Base-by-base conservation (phyloP, 2,329 filamentous ascomycete genomes). In the Fusarium continuum region DNA sequence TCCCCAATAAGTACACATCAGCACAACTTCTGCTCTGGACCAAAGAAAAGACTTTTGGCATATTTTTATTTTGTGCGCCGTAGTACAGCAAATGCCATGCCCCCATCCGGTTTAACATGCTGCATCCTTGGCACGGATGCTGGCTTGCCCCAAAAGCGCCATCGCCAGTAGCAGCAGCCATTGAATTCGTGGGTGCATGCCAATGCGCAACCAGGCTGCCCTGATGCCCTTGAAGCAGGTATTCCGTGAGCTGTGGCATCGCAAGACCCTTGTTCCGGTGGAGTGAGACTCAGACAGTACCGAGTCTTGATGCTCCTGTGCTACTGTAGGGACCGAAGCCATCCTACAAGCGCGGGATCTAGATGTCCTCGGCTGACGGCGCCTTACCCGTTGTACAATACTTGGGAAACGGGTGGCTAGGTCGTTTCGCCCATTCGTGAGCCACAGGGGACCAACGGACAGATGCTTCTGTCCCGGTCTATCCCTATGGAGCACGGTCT, bases 381-480 rank as follows among this genome's bases (percentile, higher is more conserved):
- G 44, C 43, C 61, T 58, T 40, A 50, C 55, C 49, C 47, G 47
- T 65, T 35, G 26, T 40, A 64, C 54, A 51, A 57, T 28, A 31
- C 31, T 19, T 47, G 17, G 49, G 35, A 31, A 29, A 49, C 29
- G 34, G 32, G 40, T 66, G 17, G 44, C 44, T 56, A 31, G 43
- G 55, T 36, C 26, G 40, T 48, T 54, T 55, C 39, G 44, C 53
- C 57, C 57, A 36, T 35, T 11, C 34, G 35, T 54, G 61, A 64
- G 65, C 65, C 65, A 68, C 54, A 52, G 56, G 31, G 61, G 36
- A 39, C 50, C 40, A 41, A 28, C 48, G 47, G 48, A 36, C 26
- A 35, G 32, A 53, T 35, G 14, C 20, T 31, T 55, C 36, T 35
- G 38, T 48, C 44, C 47, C 35, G 38, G 45, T n/a, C 44, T 16